phyloP scores from a whole-genome alignment of 2,329 filamentous ascomycete genomes.

The Paraphoma sp. region DNA sequence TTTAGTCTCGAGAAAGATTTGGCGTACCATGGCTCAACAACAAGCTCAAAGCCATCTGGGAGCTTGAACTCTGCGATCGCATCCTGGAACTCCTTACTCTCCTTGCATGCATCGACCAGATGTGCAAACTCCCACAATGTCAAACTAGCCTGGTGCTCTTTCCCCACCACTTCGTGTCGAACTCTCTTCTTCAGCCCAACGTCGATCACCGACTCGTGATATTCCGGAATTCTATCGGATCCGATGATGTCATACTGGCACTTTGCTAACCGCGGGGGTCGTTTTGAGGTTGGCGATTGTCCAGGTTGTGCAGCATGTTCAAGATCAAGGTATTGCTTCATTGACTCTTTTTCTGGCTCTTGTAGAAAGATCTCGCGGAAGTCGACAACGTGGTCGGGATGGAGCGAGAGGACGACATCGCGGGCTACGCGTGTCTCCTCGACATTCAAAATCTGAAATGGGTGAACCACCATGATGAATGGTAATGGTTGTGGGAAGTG shows the following conservation, averaged over 20 bases:
- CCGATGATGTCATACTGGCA: slow-evolving; percentile 65
- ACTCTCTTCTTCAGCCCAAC: slow-evolving; percentile 52
- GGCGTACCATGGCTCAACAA: slow-evolving; percentile 58
- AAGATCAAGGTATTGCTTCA: slow-evolving; percentile 56
- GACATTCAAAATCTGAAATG: slow-evolving; percentile 63
- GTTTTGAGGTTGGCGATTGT: slow-evolving; percentile 49
- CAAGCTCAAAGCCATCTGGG: slow-evolving; percentile 62
- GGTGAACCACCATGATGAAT: slow-evolving; percentile 52
- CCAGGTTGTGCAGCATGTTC: slow-evolving; percentile 52
- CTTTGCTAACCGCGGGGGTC: slow-evolving; percentile 58
- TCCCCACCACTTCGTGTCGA: slow-evolving; percentile 55
- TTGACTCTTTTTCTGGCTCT: slow-evolving; percentile 58
- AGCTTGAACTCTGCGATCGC: slow-evolving; percentile 60
- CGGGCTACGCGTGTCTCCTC: slow-evolving; percentile 61
- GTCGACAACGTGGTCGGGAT: slow-evolving; percentile 46
- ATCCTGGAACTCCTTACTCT: slow-evolving; percentile 60
- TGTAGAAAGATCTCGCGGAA: slow-evolving; percentile 61
- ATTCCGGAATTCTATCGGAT: slow-evolving; percentile 58
- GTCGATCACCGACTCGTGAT: slow-evolving; percentile 62
- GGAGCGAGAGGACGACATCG: slow-evolving; percentile 55
- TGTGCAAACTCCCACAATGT: slow-evolving; percentile 51
- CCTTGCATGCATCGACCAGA: slow-evolving; percentile 54
- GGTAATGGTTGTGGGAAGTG: neutral
- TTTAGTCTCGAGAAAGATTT: neutral
- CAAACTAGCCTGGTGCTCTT: slow-evolving; percentile 56